Percentiles rank a stretch among this genome's conserved stretches.
phyloP scores from a whole-genome alignment of 2,329 filamentous ascomycete genomes.

The Penicillium nordicum region DNA sequence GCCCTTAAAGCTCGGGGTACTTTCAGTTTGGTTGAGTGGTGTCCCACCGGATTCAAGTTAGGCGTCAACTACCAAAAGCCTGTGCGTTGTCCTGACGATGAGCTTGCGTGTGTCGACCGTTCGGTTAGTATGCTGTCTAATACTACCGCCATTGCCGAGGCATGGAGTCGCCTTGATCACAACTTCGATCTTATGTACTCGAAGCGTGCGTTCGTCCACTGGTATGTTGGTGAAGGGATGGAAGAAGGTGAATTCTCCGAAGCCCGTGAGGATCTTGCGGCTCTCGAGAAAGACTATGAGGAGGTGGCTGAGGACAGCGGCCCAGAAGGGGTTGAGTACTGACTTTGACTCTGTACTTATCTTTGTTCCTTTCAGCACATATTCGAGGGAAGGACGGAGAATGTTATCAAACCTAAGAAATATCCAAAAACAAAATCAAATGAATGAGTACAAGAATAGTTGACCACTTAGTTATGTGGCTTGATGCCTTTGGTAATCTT shows the following conservation, averaged over 20 bases:
- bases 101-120: constrained; percentile 54
- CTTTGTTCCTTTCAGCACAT: not conserved
- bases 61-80: constrained; percentile 65
- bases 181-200: constrained; percentile 70
- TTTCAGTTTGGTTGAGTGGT: constrained; percentile 67
- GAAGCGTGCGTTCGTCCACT: constrained; percentile 68
- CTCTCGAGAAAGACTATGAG: constrained; percentile 82
- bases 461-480: not conserved
- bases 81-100: constrained; percentile 50
- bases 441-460: not conserved
- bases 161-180: constrained; percentile 62
- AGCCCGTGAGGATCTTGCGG: constrained; percentile 79
- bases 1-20: constrained; percentile 62
- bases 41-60: constrained; percentile 66
- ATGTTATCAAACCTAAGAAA: not conserved
- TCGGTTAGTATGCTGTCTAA: constrained; percentile 63
- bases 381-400: not conserved
- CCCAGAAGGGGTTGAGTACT: not conserved
- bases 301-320: constrained; percentile 60
- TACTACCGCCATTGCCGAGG: constrained; percentile 64
- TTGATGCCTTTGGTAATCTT: not conserved
- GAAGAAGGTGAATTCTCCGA: constrained; percentile 88
- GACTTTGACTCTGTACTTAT: not conserved
- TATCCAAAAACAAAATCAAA: too few relatives aligned
- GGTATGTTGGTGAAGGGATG: constrained; percentile 85